Conservation (phyloP, 2,329 filamentous ascomycete genomes). For the Diaporthe nobilis region DNA sequence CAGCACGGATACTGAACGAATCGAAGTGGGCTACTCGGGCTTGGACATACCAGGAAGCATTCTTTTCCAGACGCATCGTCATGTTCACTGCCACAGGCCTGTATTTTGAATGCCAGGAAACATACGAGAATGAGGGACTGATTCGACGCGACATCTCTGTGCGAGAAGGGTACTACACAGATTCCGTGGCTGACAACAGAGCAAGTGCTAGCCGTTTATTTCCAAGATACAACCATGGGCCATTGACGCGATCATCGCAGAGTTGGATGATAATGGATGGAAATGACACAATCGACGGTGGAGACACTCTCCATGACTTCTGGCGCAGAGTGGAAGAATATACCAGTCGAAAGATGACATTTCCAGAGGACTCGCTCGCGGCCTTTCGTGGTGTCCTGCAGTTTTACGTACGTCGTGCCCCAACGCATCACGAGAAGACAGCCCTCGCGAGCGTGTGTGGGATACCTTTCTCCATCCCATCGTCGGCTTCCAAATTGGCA, state of each 20-base stretch:
- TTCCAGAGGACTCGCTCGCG: background rate
- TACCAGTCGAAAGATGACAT: constrained; percentile 11
- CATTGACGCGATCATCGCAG: background rate
- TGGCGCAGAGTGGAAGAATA: constrained; percentile 6
- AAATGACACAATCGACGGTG: too few species aligned
- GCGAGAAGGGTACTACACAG: background rate
- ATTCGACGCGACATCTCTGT: background rate
- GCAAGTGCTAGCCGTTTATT: background rate
- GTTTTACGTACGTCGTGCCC: background rate
- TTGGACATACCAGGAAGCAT: constrained; percentile 5
- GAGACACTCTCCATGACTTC: background rate
- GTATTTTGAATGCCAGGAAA: background rate
- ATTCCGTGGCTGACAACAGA: too few species aligned
- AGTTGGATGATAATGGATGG: background rate
- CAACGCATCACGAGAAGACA: rapidly evolving
- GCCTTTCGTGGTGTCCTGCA: background rate
- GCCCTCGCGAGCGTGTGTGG: background rate
- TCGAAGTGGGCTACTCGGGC: constrained; percentile 1
- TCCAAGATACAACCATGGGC: background rate
- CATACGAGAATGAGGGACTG: background rate
- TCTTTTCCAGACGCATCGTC: background rate
- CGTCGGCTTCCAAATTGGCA: rapidly evolving
- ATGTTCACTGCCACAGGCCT: background rate
- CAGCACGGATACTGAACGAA: background rate
- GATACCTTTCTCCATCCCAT: background rate